Evolutionary conservation across 148 eudicot species (phyloP).

Genomic region (Amaranthus cruentus): DNA sequence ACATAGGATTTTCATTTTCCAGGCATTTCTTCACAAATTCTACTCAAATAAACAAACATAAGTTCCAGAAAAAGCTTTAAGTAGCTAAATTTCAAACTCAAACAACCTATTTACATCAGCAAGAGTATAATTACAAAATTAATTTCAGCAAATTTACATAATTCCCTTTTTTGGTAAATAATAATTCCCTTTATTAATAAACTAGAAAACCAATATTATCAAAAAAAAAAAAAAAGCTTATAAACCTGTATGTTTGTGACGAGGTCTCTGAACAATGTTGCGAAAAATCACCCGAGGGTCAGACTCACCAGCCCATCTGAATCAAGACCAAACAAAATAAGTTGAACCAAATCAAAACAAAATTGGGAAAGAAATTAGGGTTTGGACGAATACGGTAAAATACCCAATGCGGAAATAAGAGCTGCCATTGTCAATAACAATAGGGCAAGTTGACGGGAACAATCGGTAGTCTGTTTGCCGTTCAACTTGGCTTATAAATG

Average conservation of each 20-base stretch:
- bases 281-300: slow-evolving; percentile 89
- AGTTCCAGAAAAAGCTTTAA: not conserved
- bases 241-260: slow-evolving; percentile 82
- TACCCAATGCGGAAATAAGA: slow-evolving; percentile 96
- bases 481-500: slow-evolving; percentile 62
- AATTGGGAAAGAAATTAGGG: slow-evolving; percentile 22
- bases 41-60: not conserved
- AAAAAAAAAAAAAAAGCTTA: not conserved
- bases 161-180: too few species aligned
- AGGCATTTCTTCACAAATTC: not conserved
- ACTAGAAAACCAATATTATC: not conserved
- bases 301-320: slow-evolving; percentile 94
- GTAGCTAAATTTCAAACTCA: not conserved
- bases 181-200: not conserved
- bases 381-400: not conserved
- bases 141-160: not conserved
- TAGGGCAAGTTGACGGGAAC: slow-evolving; percentile 58
- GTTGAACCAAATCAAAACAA: not conserved
- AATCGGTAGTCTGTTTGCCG: slow-evolving; percentile 73
- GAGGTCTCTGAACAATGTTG: slow-evolving; percentile 94
- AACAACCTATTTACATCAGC: not conserved
- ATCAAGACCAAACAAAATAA: not conserved
- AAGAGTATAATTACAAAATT: not conserved
- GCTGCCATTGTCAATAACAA: slow-evolving; percentile 93
- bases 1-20: not conserved